Conservation (phyloP, 495 filamentous ascomycete species). For the Hypoxylon crocopeplum region DNA sequence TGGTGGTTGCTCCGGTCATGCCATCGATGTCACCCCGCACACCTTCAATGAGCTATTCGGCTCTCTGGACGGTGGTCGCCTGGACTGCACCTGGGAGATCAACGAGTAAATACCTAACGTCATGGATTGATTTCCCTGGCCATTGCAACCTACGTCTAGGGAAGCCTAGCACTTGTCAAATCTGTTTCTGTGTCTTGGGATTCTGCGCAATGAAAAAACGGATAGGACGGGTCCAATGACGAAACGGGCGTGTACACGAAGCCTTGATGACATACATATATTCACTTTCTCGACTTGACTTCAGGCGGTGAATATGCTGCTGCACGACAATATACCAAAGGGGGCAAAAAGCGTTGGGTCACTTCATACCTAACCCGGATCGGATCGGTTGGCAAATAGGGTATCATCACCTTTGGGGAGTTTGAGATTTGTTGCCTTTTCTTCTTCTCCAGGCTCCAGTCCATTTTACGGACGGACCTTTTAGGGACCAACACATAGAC, state of each 20-base stretch:
- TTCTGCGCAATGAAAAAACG: slow-evolving; percentile 11
- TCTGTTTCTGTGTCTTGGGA: slow-evolving; percentile 22
- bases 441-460: no score
- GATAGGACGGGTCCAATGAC: slow-evolving; percentile 8
- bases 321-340: slow-evolving; percentile 13
- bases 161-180: slow-evolving; percentile 7
- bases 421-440: slow-evolving; percentile 14
- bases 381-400: slow-evolving; percentile 6
- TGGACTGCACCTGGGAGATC: slow-evolving; percentile 49
- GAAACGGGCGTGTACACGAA: slow-evolving; percentile 17
- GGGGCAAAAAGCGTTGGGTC: slow-evolving; percentile 14
- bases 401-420: slow-evolving; percentile 1
- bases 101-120: slow-evolving; percentile 35
- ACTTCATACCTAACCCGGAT: slow-evolving; percentile 11
- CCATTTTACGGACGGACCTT: background rate
- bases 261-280: slow-evolving; percentile 30
- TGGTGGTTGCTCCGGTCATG: slow-evolving; percentile 62
- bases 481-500: slow-evolving; percentile 29
- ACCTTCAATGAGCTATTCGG: slow-evolving; percentile 54
- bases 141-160: background rate
- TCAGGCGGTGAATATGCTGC: slow-evolving; percentile 2
- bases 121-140: background rate
- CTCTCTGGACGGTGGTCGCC: slow-evolving; percentile 44
- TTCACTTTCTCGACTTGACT: slow-evolving; percentile 3
- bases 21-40: slow-evolving; percentile 57